Evolutionary conservation across 2,329 filamentous ascomycete genomes (phyloP).

Genomic region (Paecilomyces niveus): DNA sequence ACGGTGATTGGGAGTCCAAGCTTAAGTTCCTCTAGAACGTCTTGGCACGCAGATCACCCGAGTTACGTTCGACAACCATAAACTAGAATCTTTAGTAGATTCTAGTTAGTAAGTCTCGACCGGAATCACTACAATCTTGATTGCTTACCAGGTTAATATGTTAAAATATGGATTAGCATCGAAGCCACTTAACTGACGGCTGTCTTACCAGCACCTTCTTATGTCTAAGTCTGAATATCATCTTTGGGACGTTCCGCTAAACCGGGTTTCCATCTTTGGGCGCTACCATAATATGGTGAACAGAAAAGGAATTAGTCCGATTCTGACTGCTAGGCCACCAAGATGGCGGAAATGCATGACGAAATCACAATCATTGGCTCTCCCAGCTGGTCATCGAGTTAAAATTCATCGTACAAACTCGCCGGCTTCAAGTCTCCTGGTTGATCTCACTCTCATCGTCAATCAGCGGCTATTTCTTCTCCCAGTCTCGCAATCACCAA

Average conservation of each 20-base stretch:
- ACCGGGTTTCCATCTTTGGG: neutral
- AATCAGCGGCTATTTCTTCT: neutral
- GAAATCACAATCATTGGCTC: neutral
- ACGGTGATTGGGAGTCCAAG: neutral
- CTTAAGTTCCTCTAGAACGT: neutral
- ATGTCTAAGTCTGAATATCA: neutral
- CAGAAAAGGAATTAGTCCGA: neutral
- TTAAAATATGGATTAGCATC: neutral
- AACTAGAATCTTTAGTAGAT: neutral
- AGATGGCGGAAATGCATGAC: neutral
- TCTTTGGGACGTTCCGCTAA: neutral
- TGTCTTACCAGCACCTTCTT: neutral
- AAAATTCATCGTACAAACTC: neutral
- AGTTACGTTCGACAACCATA: neutral
- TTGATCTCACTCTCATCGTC: neutral
- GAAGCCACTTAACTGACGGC: neutral
- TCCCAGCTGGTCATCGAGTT: neutral
- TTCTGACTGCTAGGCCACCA: neutral
- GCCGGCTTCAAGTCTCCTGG: neutral
- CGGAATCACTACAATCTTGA: neutral
- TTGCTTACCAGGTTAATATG: neutral
- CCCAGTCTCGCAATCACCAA: neutral
- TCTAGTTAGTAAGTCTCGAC: neutral
- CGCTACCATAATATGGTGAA: neutral
- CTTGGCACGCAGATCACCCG: neutral